These are phyloP conservation scores for Phytophthora citricola DNA, from an alignment of 352 stramenopile species.

Conservation along the genomic window DNA sequence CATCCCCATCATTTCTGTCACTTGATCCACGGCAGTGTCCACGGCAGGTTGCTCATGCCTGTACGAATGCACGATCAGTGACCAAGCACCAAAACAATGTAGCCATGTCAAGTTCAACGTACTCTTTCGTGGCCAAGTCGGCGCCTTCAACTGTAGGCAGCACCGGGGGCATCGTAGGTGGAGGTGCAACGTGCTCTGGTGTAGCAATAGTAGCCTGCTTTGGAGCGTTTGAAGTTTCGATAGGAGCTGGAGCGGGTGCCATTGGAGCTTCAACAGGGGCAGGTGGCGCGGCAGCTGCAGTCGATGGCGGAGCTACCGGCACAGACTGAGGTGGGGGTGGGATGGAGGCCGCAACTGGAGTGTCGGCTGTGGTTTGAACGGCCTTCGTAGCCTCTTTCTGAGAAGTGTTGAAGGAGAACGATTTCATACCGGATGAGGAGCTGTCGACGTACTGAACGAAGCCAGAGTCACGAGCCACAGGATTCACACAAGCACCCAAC, in stretches of 20 bases:
- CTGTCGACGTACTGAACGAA: conserved; percentile 64
- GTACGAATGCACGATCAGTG: not conserved
- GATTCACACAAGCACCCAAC: conserved; percentile 65
- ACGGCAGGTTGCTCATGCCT: conserved; percentile 23
- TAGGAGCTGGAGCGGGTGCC: conserved; percentile 24
- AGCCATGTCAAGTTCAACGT: conserved; percentile 24
- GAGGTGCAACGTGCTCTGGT: conserved; percentile 39
- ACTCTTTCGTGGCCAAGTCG: conserved; percentile 37
- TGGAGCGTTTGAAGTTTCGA: conserved; percentile 21
- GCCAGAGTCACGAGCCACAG: conserved; percentile 60
- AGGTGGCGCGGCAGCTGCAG: conserved; percentile 3
- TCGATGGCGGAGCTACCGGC: conserved; percentile 15
- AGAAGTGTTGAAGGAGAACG: conserved; percentile 74
- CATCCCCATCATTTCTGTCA: conserved; percentile 46
- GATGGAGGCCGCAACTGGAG: not conserved
- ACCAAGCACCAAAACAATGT: conserved; percentile 13
- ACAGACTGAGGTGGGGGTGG: conserved; percentile 9
- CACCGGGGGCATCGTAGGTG: conserved; percentile 16
- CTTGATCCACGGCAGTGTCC: conserved; percentile 31
- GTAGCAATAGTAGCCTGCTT: conserved; percentile 41
- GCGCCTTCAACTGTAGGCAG: conserved; percentile 20
- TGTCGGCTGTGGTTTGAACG: conserved; percentile 13
- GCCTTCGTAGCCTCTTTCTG: conserved; percentile 49
- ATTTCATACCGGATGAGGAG: conserved; percentile 52
- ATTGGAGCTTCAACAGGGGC: conserved; percentile 1